A percentile compares a stretch with the other conserved stretches of the same genome.
These are phyloP conservation scores for Ambispora gerdemannii DNA, from an alignment of 192 early-diverging fungal genomes.

Conservation along the genomic window DNA sequence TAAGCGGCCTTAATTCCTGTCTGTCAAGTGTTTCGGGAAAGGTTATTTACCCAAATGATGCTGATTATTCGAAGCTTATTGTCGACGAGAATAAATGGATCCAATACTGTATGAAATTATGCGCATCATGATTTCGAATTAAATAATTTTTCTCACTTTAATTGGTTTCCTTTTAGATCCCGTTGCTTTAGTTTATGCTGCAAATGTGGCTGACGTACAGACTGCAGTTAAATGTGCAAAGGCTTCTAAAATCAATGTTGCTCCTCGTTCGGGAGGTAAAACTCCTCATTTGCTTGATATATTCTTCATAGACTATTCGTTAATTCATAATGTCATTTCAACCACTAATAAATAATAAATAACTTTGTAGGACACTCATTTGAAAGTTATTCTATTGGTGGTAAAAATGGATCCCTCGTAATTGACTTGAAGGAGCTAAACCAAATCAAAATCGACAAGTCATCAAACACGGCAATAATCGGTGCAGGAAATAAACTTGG, in stretches of 20 bases:
- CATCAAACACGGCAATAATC: slow-evolving; percentile 31
- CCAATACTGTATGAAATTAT: too few relatives aligned
- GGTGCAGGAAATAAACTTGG: slow-evolving; percentile 51
- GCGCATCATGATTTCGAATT: too few relatives aligned
- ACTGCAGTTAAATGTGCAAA: slow-evolving; percentile 39
- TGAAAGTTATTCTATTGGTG: slow-evolving; percentile 51
- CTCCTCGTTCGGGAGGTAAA: slow-evolving; percentile 49
- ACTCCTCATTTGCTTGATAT: too few relatives aligned
- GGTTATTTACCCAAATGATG: slow-evolving; percentile 22
- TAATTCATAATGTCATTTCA: too few relatives aligned
- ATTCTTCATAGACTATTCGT: too few relatives aligned
- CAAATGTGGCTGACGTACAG: slow-evolving; percentile 30
- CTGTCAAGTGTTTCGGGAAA: slow-evolving; percentile 8
- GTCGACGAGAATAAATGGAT: slow-evolving; percentile 26
- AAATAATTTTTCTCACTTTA: too few relatives aligned
- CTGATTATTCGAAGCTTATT: not conserved
- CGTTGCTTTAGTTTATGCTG: slow-evolving; percentile 31
- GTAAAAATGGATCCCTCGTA: slow-evolving; percentile 47
- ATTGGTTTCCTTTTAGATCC: too few relatives aligned
- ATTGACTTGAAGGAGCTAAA: slow-evolving; percentile 48
- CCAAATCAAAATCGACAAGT: slow-evolving; percentile 19
- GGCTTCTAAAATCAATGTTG: slow-evolving; percentile 31
- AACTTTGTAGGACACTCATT: too few relatives aligned
- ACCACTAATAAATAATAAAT: too few relatives aligned
- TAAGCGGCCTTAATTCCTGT: too few relatives aligned